phyloP scores from a whole-genome alignment of 2,329 filamentous ascomycete species.

The Sporothrix pallida region DNA sequence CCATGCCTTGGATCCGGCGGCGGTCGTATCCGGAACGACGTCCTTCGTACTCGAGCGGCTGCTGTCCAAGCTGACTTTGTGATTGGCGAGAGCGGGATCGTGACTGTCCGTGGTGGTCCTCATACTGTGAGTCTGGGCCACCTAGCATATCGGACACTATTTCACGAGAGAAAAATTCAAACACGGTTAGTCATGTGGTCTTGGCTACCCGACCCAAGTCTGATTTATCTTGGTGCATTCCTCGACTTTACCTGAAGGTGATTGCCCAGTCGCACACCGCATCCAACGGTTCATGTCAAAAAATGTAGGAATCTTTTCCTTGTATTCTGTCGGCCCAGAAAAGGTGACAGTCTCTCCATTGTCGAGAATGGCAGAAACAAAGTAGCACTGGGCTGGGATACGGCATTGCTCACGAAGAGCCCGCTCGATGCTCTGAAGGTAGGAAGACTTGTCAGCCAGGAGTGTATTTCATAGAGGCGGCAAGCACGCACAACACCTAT shows the following conservation, averaged over 20 bases:
- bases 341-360: slow-evolving; percentile 55
- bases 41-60: slow-evolving; percentile 37
- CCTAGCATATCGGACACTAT: slow-evolving; percentile 34
- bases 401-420: slow-evolving; percentile 59
- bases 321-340: slow-evolving; percentile 51
- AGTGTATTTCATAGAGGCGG: background rate
- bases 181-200: slow-evolving; percentile 1
- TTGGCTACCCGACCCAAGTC: background rate
- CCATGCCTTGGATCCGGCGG: slow-evolving; percentile 38
- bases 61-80: slow-evolving; percentile 5
- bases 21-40: slow-evolving; percentile 42
- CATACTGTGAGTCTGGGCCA: slow-evolving; percentile 30
- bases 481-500: background rate
- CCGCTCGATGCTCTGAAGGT: slow-evolving; percentile 50
- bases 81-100: slow-evolving; percentile 29
- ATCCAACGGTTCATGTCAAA: slow-evolving; percentile 54
- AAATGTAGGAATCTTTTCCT: slow-evolving; percentile 52
- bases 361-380: slow-evolving; percentile 58
- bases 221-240: background rate
- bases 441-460: slow-evolving; percentile 23
- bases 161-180: slow-evolving; percentile 2
- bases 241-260: slow-evolving; percentile 47
- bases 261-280: slow-evolving; percentile 45
- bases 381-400: slow-evolving; percentile 58
- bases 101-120: slow-evolving; percentile 26